A percentile compares a stretch with the other conserved stretches of the same genome.
Evolutionary conservation across 345 rosid species (phyloP).

Genomic region (Euphorbia tirucalli): DNA sequence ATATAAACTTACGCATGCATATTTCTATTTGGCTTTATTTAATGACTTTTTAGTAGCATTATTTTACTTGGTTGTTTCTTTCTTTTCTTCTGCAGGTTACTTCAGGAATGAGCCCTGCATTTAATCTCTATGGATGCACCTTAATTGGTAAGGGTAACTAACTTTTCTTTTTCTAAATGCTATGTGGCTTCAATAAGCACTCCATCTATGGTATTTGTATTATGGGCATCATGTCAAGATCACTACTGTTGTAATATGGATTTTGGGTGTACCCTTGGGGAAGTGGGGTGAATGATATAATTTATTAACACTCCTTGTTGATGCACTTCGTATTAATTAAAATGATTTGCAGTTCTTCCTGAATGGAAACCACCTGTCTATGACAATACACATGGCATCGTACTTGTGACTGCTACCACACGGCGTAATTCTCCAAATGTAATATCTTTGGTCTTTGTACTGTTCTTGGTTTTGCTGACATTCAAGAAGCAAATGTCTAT

Average conservation of each 20-base stretch:
- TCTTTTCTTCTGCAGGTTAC: slow-evolving; percentile 51
- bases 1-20: not conserved
- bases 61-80: not conserved
- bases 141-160: slow-evolving; percentile 63
- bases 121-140: slow-evolving; percentile 84
- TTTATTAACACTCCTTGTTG: slow-evolving; percentile 6
- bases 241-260: not conserved
- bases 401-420: slow-evolving; percentile 85
- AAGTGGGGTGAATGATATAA: not conserved
- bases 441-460: slow-evolving; percentile 20
- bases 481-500: not conserved
- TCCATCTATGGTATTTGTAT: not conserved
- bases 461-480: not conserved
- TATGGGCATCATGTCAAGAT: not conserved
- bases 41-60: not conserved
- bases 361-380: slow-evolving; percentile 99
- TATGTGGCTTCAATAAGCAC: not conserved
- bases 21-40: not conserved
- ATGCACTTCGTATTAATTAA: slow-evolving; percentile 2
- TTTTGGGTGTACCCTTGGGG: not conserved
- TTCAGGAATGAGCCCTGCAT: slow-evolving; percentile 95
- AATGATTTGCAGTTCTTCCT: slow-evolving; percentile 63
- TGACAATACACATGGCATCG: slow-evolving; percentile 74
- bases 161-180: not conserved
- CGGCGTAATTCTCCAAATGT: slow-evolving; percentile 92